Evolutionary conservation across 495 filamentous ascomycete genomes (phyloP), one percentile per base, ranked within the genome.

Genomic region (Mytilinidion resinicola): DNA sequence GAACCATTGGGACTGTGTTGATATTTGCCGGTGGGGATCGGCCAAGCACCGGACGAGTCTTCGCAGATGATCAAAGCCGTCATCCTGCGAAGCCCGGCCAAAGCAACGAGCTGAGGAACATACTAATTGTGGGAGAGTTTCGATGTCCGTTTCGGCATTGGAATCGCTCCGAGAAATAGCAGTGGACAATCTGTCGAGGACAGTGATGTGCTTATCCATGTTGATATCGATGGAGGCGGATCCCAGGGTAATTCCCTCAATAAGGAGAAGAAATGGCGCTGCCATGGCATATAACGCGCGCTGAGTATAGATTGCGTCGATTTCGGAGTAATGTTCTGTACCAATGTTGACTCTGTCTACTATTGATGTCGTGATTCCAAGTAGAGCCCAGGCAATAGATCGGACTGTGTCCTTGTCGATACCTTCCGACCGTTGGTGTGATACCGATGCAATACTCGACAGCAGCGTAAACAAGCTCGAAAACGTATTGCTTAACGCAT

Each of bases 401-500:
- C 50, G 50, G 3, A 49, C 35, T 1, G 49, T 52, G 3, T 10
- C 10, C 33, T 54, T 41, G 37, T 35, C 56, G 19, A 10, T n/a
- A 10, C 34, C 11, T 9, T 58, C 17, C 1, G 9, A 39, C 39
- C 47, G 46, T 21, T 35, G 48, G 8, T 47, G 19, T 11, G 37
- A 41, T 25, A 53, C 42, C 14, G 60, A 56, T 8, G 54, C 53
- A 33, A 63, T 58, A 14, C 60, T 57, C 19, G 44, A 48, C 9
- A 67, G 42, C 15, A 67, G 1, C 3, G 64, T 63, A 33, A 63
- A 51, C 12, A 67, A 60, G 36, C 60, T 63, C 3, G 57, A 57
- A 37, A 60, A 54, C 5, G 64, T 67, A 9, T 56, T 67, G 35
- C 58, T 62, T 20, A 67, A 43, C 15, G 64, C 64, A 37, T 61